These are phyloP conservation scores for Fusarium secorum DNA, from an alignment of 2,329 filamentous ascomycete species.

Conservation along the genomic window DNA sequence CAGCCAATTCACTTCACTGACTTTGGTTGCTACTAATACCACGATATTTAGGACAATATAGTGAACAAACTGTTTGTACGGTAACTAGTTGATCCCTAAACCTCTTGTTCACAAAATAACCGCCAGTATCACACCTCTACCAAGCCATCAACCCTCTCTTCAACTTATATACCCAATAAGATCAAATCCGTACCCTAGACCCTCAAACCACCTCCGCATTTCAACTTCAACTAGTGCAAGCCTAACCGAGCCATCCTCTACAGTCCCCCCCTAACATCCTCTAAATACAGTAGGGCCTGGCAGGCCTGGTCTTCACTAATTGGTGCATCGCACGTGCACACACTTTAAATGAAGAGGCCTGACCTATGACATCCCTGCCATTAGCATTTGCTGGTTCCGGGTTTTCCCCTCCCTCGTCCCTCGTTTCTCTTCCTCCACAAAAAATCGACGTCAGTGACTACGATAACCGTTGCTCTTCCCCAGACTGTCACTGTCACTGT, in stretches of 20 bases:
- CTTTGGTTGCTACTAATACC: neutral
- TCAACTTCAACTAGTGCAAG: constrained; percentile 15
- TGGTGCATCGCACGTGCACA: neutral
- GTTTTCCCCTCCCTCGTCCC: neutral
- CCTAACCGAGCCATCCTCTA: constrained; percentile 14
- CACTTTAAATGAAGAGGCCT: constrained; percentile 28
- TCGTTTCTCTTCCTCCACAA: constrained; percentile 10
- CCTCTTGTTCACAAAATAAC: constrained; percentile 5
- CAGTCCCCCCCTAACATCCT: neutral
- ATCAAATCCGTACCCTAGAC: constrained; percentile 7
- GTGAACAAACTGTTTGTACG: neutral
- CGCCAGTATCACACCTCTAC: constrained; percentile 7
- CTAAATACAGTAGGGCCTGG: neutral
- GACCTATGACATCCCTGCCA: constrained; percentile 49
- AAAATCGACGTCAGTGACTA: constrained; percentile 38
- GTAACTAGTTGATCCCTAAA: neutral
- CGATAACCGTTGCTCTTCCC: constrained; percentile 2
- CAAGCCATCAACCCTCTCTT: constrained; percentile 10
- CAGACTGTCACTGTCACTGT: constrained; percentile 15
- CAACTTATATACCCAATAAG: constrained; percentile 17
- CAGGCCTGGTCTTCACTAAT: neutral
- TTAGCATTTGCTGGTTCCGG: constrained; percentile 39
- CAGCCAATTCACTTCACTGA: neutral
- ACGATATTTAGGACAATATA: neutral
- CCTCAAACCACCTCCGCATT: constrained; percentile 11